Percentiles rank a stretch among this genome's conserved stretches.
These are phyloP conservation scores for Smallanthus sonchifolius DNA, from an alignment of 129 eudicot genomes.

Conservation along the genomic window DNA sequence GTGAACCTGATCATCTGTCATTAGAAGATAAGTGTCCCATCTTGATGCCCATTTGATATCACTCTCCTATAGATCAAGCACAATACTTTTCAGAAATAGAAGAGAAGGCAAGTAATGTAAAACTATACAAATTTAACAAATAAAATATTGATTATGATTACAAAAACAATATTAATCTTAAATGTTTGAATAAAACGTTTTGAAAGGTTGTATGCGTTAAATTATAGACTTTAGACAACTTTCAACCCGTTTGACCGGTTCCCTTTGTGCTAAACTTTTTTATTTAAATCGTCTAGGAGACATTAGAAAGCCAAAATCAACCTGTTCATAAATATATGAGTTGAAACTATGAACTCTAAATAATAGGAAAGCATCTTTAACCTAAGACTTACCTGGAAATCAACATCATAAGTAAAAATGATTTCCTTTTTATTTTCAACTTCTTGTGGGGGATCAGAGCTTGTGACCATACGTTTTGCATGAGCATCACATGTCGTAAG, in stretches of 20 bases:
- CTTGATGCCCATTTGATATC: slow-evolving; percentile 66
- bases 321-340: background rate
- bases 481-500: slow-evolving; percentile 68
- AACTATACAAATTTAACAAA: background rate
- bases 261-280: background rate
- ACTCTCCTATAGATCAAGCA: slow-evolving; percentile 38
- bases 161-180: background rate
- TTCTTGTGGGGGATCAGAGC: slow-evolving; percentile 62
- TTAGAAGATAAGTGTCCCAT: slow-evolving; percentile 65
- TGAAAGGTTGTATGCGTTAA: background rate
- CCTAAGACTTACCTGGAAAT: slow-evolving; percentile 45
- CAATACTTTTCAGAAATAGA: background rate
- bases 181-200: background rate
- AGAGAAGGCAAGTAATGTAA: too few species aligned
- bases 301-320: background rate
- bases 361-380: background rate
- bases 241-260: background rate
- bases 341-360: background rate
- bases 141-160: background rate
- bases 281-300: background rate
- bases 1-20: slow-evolving; percentile 62
- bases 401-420: slow-evolving; percentile 59
- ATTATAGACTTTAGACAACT: background rate
- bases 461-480: slow-evolving; percentile 52
- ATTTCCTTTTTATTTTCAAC: slow-evolving; percentile 62